These are phyloP conservation scores for Graphiopsis chlorocephala DNA, from an alignment of 2,329 filamentous ascomycete genomes.

Conservation along the genomic window DNA sequence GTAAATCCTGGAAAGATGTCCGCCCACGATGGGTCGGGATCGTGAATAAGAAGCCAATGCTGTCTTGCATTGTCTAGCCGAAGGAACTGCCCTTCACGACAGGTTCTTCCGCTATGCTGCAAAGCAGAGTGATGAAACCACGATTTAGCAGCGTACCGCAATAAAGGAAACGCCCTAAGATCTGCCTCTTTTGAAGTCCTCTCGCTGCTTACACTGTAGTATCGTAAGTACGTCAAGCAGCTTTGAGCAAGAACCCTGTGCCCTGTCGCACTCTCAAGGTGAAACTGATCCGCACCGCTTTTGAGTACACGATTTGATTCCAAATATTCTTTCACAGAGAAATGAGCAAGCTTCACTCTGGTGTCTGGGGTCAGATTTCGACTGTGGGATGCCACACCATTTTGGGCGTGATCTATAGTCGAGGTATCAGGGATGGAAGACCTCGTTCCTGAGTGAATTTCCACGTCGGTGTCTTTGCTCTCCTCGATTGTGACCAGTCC, in stretches of 20 bases:
- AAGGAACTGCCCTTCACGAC: slow-evolving; percentile 16
- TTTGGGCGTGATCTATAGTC: no score
- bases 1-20: no score
- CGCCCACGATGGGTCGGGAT: not conserved
- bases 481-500: no score
- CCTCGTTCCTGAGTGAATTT: no score
- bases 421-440: no score
- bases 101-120: slow-evolving; percentile 1
- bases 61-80: not conserved
- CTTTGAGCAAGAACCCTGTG: slow-evolving; percentile 20
- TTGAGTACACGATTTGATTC: no score
- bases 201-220: slow-evolving; percentile 18
- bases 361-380: no score
- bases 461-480: no score
- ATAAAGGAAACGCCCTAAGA: slow-evolving; percentile 18
- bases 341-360: no score
- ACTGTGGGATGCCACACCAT: no score
- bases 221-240: slow-evolving; percentile 19
- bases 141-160: slow-evolving; percentile 19
- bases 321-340: no score
- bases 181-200: slow-evolving; percentile 17
- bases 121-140: slow-evolving; percentile 20
- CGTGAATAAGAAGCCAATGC: slow-evolving; percentile 17
- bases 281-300: slow-evolving; percentile 13
- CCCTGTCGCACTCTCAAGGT: slow-evolving; percentile 15